These are phyloP conservation scores for Aphanomyces astaci DNA, from an alignment of 352 stramenopile genomes.

Conservation along the genomic window DNA sequence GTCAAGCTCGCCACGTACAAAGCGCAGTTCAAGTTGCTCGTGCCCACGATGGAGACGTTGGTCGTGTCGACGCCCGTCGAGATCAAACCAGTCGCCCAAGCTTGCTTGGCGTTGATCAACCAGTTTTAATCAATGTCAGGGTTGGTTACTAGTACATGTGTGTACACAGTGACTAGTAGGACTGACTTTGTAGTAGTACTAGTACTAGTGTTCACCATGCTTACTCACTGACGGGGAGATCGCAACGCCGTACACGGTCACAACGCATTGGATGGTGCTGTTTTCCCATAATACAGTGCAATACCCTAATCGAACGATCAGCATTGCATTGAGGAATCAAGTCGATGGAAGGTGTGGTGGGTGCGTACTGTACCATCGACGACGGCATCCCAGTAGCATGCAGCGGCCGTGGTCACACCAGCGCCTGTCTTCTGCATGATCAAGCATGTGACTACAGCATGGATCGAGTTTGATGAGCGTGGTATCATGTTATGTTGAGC, in stretches of 20 bases:
- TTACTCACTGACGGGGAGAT: constrained; percentile 75
- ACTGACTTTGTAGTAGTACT: no score
- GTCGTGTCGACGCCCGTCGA: background rate
- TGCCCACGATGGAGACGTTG: background rate
- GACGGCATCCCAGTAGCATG: constrained; percentile 68
- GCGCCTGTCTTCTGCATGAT: constrained; percentile 83
- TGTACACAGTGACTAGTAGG: no score
- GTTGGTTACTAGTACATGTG: no score
- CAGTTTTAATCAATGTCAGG: background rate
- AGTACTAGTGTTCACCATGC: constrained; percentile 23
- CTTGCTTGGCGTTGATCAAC: constrained; percentile 3
- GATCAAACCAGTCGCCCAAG: constrained; percentile 3
- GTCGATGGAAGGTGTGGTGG: no score
- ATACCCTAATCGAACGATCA: no score
- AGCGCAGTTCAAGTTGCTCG: background rate
- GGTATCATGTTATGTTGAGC: no score
- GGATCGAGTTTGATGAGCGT: no score
- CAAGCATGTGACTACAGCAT: constrained; percentile 75
- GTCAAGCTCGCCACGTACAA: constrained; percentile 13
- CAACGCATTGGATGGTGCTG: constrained; percentile 76
- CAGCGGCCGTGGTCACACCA: constrained; percentile 52
- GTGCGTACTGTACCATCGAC: constrained; percentile 55
- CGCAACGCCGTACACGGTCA: constrained; percentile 69
- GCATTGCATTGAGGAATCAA: no score
- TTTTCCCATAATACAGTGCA: constrained; percentile 83